Evolutionary conservation across 805 yeast genomes (phyloP).

Genomic region (Yarrowia bubula): DNA sequence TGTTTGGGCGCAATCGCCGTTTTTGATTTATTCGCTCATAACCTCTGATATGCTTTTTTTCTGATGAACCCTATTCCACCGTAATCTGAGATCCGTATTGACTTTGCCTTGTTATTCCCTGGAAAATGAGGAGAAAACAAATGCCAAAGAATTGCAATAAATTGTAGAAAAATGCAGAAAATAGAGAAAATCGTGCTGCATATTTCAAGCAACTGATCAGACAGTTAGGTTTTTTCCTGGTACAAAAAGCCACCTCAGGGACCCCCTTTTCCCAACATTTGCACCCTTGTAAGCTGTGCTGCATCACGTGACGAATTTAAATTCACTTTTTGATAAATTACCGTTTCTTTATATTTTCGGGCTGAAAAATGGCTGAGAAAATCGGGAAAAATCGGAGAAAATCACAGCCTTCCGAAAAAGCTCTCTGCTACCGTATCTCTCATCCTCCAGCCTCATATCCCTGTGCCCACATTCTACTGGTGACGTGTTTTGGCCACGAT

Average conservation of each 20-base stretch:
- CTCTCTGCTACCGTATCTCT: no score
- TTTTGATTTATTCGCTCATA: neutral
- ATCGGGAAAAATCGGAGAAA: neutral
- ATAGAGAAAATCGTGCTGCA: no score
- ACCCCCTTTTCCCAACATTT: neutral
- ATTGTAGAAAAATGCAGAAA: neutral
- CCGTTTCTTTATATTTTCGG: neutral
- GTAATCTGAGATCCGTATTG: slow-evolving; percentile 13
- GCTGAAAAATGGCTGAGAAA: neutral
- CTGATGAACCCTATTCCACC: neutral
- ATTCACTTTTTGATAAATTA: slow-evolving; percentile 19
- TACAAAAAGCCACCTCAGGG: no score
- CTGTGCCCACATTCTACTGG: neutral
- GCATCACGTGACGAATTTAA: neutral
- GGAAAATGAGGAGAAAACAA: neutral
- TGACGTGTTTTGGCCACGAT: neutral
- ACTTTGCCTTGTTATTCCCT: slow-evolving; percentile 1
- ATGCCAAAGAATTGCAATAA: neutral
- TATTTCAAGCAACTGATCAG: no score
- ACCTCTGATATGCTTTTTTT: neutral
- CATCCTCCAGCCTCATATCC: no score
- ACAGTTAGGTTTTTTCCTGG: no score
- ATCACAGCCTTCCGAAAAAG: neutral
- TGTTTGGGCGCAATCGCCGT: neutral
- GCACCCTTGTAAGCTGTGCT: neutral